Base-by-base conservation (phyloP, 2,329 filamentous ascomycete genomes). In the Trichoderma sp. region DNA sequence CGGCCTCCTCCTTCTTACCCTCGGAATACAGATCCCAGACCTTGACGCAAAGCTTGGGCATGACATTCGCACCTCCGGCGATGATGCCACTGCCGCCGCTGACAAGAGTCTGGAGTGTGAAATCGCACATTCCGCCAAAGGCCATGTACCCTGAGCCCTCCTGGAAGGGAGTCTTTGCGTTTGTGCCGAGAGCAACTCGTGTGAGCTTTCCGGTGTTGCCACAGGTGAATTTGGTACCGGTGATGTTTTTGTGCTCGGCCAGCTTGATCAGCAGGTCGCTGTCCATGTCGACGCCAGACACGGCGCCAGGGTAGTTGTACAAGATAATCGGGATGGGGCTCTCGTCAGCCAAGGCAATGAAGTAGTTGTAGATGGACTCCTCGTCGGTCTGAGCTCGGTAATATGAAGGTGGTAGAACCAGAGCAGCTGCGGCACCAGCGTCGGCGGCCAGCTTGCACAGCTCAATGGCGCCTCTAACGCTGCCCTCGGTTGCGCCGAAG, bases 301-400 rank as follows among this genome's bases (percentile, higher is more conserved):
- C 93, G 61, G 92, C 93, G 63, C 92, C 93, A 0, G 93, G 93
- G 83, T 96, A 97, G 84, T 96, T 97, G 87, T 97, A 97, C 59
- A 97, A 83, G 72, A 96, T 87, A 67, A 97, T 79, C n/a, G 92
- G 92, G 10, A 96, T 82, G 5, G 92, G 90, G 62, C 89, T 92
- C 49, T 80, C 85, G 78, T 95, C 91, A 59, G 93, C 93, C 5
- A 97, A 92, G 68, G 86, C 85, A 68, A 84, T 87, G 82, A 91
- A 94, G 83, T 91, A 94, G 74, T 91, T 87, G 76, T 89, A 86
- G 70, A 96, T 84, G 70, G 91, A 86, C 62, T 89, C 86, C 74
- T 94, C 91, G 77, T 92, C 91, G 79, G 92, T 90, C 74, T 91
- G 90, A 64, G 86, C 86, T 68, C 91, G 89, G 86, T 94, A 97